phyloP scores from a whole-genome alignment of 1,284 basidiomycete genomes.

The Farysia itapuensis region DNA sequence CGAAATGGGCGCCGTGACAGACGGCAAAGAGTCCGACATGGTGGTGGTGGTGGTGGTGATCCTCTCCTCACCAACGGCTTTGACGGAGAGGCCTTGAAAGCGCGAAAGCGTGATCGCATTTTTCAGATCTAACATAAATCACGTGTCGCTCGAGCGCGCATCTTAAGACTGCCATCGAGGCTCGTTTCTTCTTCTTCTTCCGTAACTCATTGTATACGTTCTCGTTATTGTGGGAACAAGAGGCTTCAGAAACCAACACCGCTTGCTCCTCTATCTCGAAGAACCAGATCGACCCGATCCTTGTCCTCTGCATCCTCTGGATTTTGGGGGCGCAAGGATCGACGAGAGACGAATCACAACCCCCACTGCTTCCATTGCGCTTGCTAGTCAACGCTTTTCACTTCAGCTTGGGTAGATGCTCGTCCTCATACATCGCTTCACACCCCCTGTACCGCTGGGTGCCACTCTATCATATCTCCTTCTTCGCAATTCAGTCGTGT shows the following conservation, averaged over 20 bases:
- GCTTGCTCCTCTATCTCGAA: constrained; percentile 45
- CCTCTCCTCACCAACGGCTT: not conserved
- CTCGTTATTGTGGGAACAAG: constrained; percentile 49
- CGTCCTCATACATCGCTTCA: no score
- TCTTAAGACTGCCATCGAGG: not conserved
- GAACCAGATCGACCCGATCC: constrained; percentile 24
- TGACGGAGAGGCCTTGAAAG: not conserved
- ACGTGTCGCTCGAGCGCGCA: no score
- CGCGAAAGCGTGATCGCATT: not conserved
- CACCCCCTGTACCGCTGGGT: no score
- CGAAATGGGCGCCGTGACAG: constrained; percentile 44
- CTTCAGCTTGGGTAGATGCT: no score
- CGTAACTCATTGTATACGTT: constrained; percentile 44
- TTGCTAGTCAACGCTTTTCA: no score
- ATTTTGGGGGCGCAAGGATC: no score
- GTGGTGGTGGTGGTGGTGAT: not conserved
- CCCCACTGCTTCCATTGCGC: no score
- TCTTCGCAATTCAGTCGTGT: no score
- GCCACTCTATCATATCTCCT: no score
- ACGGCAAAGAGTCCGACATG: constrained; percentile 21
- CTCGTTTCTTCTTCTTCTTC: constrained; percentile 12
- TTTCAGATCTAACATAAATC: not conserved
- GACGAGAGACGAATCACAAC: no score
- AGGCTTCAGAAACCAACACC: constrained; percentile 12
- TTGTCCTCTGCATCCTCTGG: no score